Conservation (phyloP, 805 yeast genomes). For the Ogataea paradorogensis region DNA sequence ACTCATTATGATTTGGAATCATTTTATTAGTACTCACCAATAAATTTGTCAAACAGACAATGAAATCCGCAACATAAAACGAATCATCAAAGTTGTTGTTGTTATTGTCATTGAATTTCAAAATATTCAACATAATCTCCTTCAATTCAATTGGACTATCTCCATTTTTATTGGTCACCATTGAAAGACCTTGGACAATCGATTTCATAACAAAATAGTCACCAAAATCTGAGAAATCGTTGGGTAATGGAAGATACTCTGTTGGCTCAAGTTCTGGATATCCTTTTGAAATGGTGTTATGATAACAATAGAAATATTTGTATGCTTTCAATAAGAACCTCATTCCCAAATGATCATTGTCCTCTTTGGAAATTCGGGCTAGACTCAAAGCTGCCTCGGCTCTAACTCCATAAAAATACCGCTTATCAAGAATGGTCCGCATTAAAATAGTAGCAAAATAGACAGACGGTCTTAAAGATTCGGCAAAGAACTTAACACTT, state of each 20-base stretch:
- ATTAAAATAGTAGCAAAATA: constrained; percentile 74
- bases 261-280: constrained; percentile 30
- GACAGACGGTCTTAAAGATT: constrained; percentile 50
- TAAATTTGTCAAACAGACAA: constrained; percentile 47
- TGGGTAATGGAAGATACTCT: constrained; percentile 67
- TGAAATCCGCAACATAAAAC: constrained; percentile 57
- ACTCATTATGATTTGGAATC: constrained; percentile 24
- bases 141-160: constrained; percentile 54
- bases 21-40: constrained; percentile 26
- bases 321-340: constrained; percentile 69
- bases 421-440: constrained; percentile 75
- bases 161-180: constrained; percentile 60
- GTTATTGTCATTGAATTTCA: constrained; percentile 83
- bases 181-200: constrained; percentile 60
- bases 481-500: constrained; percentile 71
- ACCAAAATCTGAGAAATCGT: constrained; percentile 73
- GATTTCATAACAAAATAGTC: constrained; percentile 67
- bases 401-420: constrained; percentile 88
- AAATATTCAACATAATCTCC: constrained; percentile 61
- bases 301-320: constrained; percentile 70
- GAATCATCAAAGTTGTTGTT: constrained; percentile 75
- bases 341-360: constrained; percentile 67
- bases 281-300: constrained; percentile 34
- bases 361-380: constrained; percentile 60
- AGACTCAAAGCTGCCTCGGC: constrained; percentile 82